Evolutionary conservation across 1,139 yeast genomes (phyloP).

Genomic region (Kurtzmaniella quercitrusa): DNA sequence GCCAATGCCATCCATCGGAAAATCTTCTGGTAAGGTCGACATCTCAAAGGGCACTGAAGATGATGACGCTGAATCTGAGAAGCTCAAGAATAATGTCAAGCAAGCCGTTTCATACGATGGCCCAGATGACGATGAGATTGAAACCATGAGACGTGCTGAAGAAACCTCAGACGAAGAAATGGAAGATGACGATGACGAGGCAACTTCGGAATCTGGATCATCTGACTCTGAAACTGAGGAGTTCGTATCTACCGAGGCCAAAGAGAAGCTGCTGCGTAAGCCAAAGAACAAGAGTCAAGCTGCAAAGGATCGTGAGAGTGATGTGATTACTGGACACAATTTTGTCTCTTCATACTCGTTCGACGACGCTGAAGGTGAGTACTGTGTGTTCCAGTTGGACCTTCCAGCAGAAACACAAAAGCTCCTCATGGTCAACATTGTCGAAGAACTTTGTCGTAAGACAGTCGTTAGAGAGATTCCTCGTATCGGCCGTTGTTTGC

Average conservation of each 20-base stretch:
- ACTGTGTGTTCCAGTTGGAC: slow-evolving; percentile 89
- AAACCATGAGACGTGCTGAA: slow-evolving; percentile 79
- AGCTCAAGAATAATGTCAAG: slow-evolving; percentile 56
- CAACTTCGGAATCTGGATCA: slow-evolving; percentile 20
- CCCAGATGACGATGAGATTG: slow-evolving; percentile 91
- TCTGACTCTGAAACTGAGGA: slow-evolving; percentile 17
- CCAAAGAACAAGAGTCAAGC: slow-evolving; percentile 41
- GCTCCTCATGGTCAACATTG: slow-evolving; percentile 93
- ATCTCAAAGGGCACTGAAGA: slow-evolving; percentile 37
- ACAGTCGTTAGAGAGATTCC: slow-evolving; percentile 94
- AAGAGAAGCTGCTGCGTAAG: slow-evolving; percentile 5
- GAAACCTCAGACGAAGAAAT: slow-evolving; percentile 63
- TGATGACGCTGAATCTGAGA: slow-evolving; percentile 70
- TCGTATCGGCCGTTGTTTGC: slow-evolving; percentile 87
- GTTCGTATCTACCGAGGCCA: slow-evolving; percentile 11
- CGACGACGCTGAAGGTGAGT: slow-evolving; percentile 82
- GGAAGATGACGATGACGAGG: slow-evolving; percentile 30
- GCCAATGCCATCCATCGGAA: slow-evolving; percentile 62
- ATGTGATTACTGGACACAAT: slow-evolving; percentile 67
- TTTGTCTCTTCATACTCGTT: slow-evolving; percentile 78
- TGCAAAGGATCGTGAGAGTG: slow-evolving; percentile 83
- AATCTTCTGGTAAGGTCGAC: slow-evolving; percentile 47
- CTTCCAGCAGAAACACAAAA: slow-evolving; percentile 85
- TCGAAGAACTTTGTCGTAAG: slow-evolving; percentile 85
- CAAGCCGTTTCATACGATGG: slow-evolving; percentile 92